Conservation (phyloP, 2,329 filamentous ascomycete genomes). For the Trichophyton verrucosum region DNA sequence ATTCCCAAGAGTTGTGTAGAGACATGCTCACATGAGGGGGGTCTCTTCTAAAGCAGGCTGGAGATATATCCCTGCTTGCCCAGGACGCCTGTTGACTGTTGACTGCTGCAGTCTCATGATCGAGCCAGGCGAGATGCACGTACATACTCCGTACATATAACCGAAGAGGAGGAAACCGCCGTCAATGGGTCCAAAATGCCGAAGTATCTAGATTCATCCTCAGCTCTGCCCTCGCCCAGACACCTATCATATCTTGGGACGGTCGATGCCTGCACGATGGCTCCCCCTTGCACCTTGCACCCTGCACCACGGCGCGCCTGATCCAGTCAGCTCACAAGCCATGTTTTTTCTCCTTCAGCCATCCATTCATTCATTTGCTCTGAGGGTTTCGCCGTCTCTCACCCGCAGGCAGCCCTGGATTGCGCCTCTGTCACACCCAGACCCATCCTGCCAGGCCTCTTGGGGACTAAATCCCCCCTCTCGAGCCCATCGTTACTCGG, state of each 20-base stretch:
- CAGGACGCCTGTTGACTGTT: neutral
- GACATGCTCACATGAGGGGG: neutral
- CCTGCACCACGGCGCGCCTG: neutral
- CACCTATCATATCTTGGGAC: neutral
- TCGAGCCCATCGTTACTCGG: neutral
- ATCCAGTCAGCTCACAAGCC: neutral
- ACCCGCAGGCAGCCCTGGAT: neutral
- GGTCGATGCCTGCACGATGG: neutral
- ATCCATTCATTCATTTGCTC: neutral
- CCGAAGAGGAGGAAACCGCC: neutral
- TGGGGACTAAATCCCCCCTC: neutral
- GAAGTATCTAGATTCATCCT: neutral
- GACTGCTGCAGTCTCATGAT: neutral
- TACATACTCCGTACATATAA: neutral
- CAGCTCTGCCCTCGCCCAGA: neutral
- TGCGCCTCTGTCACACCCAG: neutral
- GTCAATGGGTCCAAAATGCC: neutral
- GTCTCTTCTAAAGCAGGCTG: neutral
- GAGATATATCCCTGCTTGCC: neutral
- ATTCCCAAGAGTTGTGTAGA: neutral
- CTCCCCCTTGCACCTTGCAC: neutral
- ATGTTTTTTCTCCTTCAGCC: neutral
- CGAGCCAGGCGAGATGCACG: neutral
- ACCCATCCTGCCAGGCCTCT: neutral
- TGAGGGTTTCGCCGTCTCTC: neutral